Evolutionary conservation across 78 protist genomes (phyloP).

Genomic region (Mastigamoeba balamuthi): DNA sequence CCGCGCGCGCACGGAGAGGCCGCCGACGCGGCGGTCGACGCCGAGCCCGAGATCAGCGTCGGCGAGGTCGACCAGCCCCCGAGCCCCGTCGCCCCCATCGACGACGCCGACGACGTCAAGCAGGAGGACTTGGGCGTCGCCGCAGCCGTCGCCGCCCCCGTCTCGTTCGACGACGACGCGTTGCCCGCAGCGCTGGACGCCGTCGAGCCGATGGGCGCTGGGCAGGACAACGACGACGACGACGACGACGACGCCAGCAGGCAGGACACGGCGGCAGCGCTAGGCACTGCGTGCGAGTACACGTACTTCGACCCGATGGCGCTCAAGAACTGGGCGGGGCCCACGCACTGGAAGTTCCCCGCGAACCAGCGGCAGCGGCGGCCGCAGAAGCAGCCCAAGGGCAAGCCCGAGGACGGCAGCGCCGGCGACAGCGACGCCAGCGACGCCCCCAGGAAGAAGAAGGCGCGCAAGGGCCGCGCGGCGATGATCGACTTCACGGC

Average conservation of each 20-base stretch:
- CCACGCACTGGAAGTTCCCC: slow-evolving; percentile 57
- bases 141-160: neutral
- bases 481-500: neutral
- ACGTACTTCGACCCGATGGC: slow-evolving; percentile 4
- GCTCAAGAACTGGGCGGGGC: slow-evolving; percentile 60
- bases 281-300: slow-evolving; percentile 17
- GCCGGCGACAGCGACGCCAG: neutral
- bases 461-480: neutral
- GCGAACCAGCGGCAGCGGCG: neutral
- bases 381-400: neutral
- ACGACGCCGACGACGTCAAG: neutral
- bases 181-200: neutral
- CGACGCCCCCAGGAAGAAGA: no score
- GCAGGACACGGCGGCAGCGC: neutral
- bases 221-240: neutral
- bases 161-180: neutral
- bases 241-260: neutral
- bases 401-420: neutral
- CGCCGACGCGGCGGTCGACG: neutral
- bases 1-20: neutral
- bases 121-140: neutral
- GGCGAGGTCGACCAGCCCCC: no score
- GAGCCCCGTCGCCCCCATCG: no score
- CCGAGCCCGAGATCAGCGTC: no score
- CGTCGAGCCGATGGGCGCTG: neutral